These are phyloP conservation scores for Eucalyptus sp. DNA, from an alignment of 345 rosid genomes.

Conservation along the genomic window DNA sequence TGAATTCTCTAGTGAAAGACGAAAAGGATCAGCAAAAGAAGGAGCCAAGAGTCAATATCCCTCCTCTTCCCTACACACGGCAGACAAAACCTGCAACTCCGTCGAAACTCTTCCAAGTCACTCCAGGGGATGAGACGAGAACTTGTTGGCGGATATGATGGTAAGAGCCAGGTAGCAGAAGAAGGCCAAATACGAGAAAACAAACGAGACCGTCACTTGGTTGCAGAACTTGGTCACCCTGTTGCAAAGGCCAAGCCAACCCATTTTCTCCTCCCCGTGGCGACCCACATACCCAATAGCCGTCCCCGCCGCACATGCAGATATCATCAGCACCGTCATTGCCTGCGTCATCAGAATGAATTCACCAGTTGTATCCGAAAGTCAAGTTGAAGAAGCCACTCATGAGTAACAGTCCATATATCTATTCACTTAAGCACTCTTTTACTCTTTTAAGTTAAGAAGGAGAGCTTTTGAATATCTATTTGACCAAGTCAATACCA, in stretches of 20 bases:
- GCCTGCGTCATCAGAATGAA: constrained; percentile 15
- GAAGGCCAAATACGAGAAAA: constrained; percentile 34
- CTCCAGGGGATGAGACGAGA: constrained; percentile 1
- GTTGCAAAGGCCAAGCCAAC: constrained; percentile 27
- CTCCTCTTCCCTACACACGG: neutral
- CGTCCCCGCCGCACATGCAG: constrained; percentile 47
- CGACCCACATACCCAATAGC: constrained; percentile 32
- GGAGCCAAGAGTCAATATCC: neutral
- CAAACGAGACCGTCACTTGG: constrained; percentile 7
- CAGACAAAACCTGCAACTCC: neutral
- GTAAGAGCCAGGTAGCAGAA: constrained; percentile 28
- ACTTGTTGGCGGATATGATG: constrained; percentile 13
- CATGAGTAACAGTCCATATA: neutral
- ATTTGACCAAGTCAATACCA: neutral
- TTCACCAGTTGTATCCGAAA: neutral
- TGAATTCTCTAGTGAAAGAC: neutral
- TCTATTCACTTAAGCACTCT: neutral
- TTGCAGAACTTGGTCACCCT: constrained; percentile 27
- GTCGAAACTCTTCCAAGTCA: neutral
- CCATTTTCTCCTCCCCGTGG: constrained; percentile 26
- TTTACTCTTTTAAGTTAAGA: neutral
- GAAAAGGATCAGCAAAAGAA: neutral
- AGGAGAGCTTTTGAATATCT: neutral
- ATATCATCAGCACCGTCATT: constrained; percentile 27
- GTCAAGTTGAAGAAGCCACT: neutral